Evolutionary conservation across 805 yeast genomes (phyloP).

Genomic region (Lipomyces kockii): DNA sequence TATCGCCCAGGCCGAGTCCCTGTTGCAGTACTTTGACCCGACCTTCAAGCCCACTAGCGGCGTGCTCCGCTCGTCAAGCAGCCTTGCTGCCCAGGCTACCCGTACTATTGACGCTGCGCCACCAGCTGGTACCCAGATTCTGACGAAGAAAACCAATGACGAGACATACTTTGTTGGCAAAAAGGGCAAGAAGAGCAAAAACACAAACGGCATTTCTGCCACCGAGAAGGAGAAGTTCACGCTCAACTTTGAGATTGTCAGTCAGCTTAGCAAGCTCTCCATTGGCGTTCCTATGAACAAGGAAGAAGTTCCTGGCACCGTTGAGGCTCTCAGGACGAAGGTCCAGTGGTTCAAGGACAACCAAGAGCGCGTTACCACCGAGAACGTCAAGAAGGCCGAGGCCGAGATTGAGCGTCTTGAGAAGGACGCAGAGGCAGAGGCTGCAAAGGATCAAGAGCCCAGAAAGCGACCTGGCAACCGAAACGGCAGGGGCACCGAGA

Average conservation of each 20-base stretch:
- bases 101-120: conserved; percentile 39
- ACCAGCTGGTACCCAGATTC: conserved; percentile 55
- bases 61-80: conserved; percentile 2
- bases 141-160: conserved; percentile 66
- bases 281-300: conserved; percentile 76
- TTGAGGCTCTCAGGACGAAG: conserved; percentile 72
- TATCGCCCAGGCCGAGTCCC: conserved; percentile 72
- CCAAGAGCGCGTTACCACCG: conserved; percentile 81
- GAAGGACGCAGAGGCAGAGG: conserved; percentile 50
- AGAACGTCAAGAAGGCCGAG: conserved; percentile 75
- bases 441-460: conserved; percentile 13
- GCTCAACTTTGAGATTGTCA: conserved; percentile 79
- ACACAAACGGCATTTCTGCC: conserved; percentile 19
- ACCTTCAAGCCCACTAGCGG: conserved; percentile 57
- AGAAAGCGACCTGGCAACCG: conserved; percentile 14
- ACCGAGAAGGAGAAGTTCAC: conserved; percentile 55
- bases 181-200: conserved; percentile 46
- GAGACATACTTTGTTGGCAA: conserved; percentile 58
- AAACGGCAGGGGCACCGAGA: conserved; percentile 15
- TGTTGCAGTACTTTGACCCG: conserved; percentile 79
- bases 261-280: conserved; percentile 73
- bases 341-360: conserved; percentile 66
- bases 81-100: conserved; percentile 36
- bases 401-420: conserved; percentile 73
- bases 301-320: conserved; percentile 69